A percentile compares a stretch with the other conserved stretches of the same genome.
These are phyloP conservation scores for Amphichorda felina DNA, from an alignment of 2,329 filamentous ascomycete species.

Conservation along the genomic window DNA sequence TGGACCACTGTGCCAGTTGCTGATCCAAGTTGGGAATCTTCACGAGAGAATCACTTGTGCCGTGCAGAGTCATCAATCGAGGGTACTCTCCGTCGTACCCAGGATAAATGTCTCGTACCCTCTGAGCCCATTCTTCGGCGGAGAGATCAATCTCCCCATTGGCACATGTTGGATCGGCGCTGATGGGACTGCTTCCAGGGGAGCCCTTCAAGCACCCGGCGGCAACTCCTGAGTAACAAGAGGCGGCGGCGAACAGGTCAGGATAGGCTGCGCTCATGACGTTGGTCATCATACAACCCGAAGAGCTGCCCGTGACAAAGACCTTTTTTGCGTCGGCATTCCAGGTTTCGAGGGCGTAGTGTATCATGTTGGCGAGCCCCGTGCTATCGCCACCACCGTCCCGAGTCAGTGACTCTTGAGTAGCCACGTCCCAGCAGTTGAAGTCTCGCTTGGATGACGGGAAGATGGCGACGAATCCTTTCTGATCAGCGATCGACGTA, in stretches of 20 bases:
- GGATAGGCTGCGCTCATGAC: slow-evolving; percentile 33
- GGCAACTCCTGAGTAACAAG: slow-evolving; percentile 29
- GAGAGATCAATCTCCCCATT: slow-evolving; percentile 29
- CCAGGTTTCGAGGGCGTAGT: slow-evolving; percentile 34
- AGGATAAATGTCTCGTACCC: slow-evolving; percentile 32
- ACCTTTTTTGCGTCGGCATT: slow-evolving; percentile 31
- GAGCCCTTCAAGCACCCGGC: slow-evolving; percentile 26
- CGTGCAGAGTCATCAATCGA: slow-evolving; percentile 46
- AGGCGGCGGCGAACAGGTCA: slow-evolving; percentile 30
- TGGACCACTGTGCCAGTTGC: slow-evolving; percentile 6
- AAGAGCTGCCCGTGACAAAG: slow-evolving; percentile 29
- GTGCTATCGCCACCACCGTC: slow-evolving; percentile 37
- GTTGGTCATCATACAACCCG: slow-evolving; percentile 15
- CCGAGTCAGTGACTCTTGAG: slow-evolving; percentile 31
- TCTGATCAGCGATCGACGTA: slow-evolving; percentile 35
- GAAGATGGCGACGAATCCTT: slow-evolving; percentile 41
- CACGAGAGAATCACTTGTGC: slow-evolving; percentile 27
- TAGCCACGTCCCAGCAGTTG: slow-evolving; percentile 46
- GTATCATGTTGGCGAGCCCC: slow-evolving; percentile 41
- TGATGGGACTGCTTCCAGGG: slow-evolving; percentile 4
- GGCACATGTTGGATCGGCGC: slow-evolving; percentile 35
- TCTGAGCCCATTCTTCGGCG: slow-evolving; percentile 33
- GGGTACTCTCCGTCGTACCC: slow-evolving; percentile 37
- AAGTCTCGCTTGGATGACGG: slow-evolving; percentile 24
- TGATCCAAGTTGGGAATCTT: slow-evolving; percentile 4